These are phyloP conservation scores for Fraxinus cuspidata DNA, from an alignment of 257 asterid genomes.

Conservation along the genomic window DNA sequence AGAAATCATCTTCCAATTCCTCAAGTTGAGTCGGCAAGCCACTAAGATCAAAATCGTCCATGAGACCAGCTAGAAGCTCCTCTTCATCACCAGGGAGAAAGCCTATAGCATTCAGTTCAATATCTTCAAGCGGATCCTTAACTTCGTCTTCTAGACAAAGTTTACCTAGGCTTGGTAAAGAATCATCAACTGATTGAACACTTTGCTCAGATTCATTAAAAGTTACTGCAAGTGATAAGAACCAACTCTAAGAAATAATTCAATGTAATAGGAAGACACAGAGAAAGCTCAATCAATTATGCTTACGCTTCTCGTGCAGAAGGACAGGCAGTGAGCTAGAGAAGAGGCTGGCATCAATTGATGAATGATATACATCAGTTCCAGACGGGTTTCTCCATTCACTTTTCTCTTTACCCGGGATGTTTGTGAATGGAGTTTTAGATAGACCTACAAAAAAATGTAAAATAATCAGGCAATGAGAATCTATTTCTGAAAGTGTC, in stretches of 20 bases:
- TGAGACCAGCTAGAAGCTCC: slow-evolving; percentile 84
- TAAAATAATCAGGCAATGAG: slow-evolving; percentile 9
- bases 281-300: slow-evolving; percentile 13
- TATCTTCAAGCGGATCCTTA: slow-evolving; percentile 58
- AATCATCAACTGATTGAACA: slow-evolving; percentile 50
- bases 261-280: background rate
- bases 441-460: slow-evolving; percentile 32
- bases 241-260: slow-evolving; percentile 10
- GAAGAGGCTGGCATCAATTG: slow-evolving; percentile 80
- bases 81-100: slow-evolving; percentile 94
- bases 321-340: slow-evolving; percentile 82
- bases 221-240: slow-evolving; percentile 49
- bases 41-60: slow-evolving; percentile 82
- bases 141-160: slow-evolving; percentile 39
- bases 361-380: slow-evolving; percentile 46
- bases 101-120: slow-evolving; percentile 43
- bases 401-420: slow-evolving; percentile 42
- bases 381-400: slow-evolving; percentile 63
- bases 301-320: slow-evolving; percentile 66
- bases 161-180: slow-evolving; percentile 49
- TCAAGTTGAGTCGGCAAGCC: slow-evolving; percentile 91
- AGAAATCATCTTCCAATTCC: slow-evolving; percentile 93
- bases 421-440: slow-evolving; percentile 32
- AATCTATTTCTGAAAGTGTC: slow-evolving; percentile 10
- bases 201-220: slow-evolving; percentile 47